Percentiles rank a stretch among this genome's conserved stretches.
phyloP scores from a whole-genome alignment of 2,329 filamentous ascomycete genomes.

The Capronia epimyces region DNA sequence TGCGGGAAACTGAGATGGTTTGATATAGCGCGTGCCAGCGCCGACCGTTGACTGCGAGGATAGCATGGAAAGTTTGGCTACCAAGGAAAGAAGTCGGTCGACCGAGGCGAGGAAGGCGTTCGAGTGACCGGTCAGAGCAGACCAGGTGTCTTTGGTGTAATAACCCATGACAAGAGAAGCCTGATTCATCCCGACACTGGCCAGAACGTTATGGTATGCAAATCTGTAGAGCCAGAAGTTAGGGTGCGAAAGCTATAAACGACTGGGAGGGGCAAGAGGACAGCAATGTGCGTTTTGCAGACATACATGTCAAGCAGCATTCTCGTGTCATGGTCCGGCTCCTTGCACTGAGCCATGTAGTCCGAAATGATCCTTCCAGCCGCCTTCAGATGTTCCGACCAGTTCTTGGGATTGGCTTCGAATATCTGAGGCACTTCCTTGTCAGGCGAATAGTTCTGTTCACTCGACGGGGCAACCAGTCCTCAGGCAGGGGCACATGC shows the following conservation, averaged over 20 bases:
- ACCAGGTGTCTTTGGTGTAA: constrained; percentile 6
- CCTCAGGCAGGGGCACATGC: background rate
- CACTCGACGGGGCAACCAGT: background rate
- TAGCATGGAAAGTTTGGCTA: constrained; percentile 6
- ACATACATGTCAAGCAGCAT: constrained; percentile 10
- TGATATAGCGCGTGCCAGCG: background rate
- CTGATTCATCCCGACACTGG: constrained; percentile 1
- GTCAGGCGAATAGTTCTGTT: background rate
- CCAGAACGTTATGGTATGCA: constrained; percentile 10
- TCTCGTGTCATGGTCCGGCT: constrained; percentile 1
- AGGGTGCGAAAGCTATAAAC: too few species aligned
- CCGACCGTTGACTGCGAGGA: background rate
- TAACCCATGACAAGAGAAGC: constrained; percentile 7
- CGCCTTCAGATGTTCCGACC: constrained; percentile 5
- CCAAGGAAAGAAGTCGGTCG: constrained; percentile 7
- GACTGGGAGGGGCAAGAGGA: too few species aligned
- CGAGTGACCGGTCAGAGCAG: constrained; percentile 1
- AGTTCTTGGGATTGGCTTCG: constrained; percentile 6
- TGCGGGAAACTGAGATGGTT: background rate
- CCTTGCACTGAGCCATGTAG: constrained; percentile 8
- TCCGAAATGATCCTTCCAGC: constrained; percentile 3
- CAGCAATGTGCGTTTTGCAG: background rate
- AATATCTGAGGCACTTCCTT: background rate
- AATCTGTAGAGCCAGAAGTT: background rate
- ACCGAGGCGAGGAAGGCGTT: constrained; percentile 9